Percentiles rank a stretch among this genome's conserved stretches.
Conservation (phyloP, 371 early-diverging fungal species). For the Lichtheimia ornata region DNA sequence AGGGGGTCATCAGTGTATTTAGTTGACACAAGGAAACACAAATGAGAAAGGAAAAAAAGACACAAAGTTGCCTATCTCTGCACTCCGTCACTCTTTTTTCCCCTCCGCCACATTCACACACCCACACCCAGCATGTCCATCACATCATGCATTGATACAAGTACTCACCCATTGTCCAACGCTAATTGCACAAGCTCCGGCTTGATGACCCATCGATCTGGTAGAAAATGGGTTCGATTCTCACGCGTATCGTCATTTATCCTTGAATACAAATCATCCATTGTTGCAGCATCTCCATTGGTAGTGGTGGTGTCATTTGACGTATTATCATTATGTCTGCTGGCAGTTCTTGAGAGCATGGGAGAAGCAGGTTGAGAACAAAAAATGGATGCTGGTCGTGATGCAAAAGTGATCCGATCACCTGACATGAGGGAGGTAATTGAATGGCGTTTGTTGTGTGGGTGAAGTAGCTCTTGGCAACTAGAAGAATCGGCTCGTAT, state of each 20-base stretch:
- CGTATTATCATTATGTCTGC: background rate
- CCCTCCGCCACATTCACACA: constrained; percentile 1
- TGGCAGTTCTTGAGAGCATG: constrained; percentile 13
- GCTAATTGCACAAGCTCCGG: constrained; percentile 41
- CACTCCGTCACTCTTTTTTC: background rate
- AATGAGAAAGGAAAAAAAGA: constrained; percentile 4
- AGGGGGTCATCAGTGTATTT: no score
- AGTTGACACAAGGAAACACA: no score
- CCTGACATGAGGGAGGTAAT: constrained; percentile 26
- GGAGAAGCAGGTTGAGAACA: constrained; percentile 39
- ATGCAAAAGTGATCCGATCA: constrained; percentile 20
- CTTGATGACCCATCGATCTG: constrained; percentile 37
- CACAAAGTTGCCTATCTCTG: constrained; percentile 4
- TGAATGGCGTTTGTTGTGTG: constrained; percentile 28
- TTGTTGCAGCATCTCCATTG: no score
- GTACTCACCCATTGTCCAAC: constrained; percentile 37
- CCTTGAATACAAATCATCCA: no score
- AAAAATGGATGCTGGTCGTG: constrained; percentile 33
- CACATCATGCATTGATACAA: background rate
- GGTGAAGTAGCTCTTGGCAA: constrained; percentile 18
- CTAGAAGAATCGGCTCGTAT: constrained; percentile 10
- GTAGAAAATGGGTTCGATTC: background rate
- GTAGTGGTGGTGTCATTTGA: background rate
- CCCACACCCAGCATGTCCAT: background rate
- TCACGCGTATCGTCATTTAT: no score